Percentiles rank a stretch among this genome's conserved stretches.
Conservation (phyloP, 1,139 yeast genomes). For the Nadsonia commutata region DNA sequence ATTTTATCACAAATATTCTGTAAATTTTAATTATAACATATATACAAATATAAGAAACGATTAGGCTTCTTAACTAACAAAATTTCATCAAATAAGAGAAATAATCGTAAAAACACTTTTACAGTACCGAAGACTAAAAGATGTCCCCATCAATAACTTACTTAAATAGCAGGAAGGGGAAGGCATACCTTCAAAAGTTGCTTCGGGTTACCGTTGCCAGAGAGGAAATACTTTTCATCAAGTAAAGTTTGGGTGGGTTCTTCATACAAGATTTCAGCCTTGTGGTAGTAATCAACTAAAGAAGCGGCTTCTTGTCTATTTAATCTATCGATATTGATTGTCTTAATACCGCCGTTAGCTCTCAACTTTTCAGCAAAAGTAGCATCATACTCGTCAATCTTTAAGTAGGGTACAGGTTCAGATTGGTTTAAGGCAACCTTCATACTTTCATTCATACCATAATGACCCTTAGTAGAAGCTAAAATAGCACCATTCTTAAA, state of each 20-base stretch:
- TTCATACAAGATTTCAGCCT: conserved; percentile 42
- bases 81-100: too few species aligned
- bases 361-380: conserved; percentile 33
- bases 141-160: too few species aligned
- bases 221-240: conserved; percentile 41
- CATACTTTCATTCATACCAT: conserved; percentile 37
- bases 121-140: too few species aligned
- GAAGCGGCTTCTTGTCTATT: conserved; percentile 38
- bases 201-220: conserved; percentile 76
- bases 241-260: conserved; percentile 27
- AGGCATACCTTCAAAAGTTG: conserved; percentile 38
- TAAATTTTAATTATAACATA: background rate
- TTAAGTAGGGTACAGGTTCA: conserved; percentile 45
- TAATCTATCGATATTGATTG: conserved; percentile 36
- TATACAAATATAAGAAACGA: background rate
- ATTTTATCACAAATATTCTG: too few species aligned
- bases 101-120: too few species aligned
- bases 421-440: conserved; percentile 43
- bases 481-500: conserved; percentile 53
- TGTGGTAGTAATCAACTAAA: conserved; percentile 38
- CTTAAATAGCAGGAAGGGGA: background rate
- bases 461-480: conserved; percentile 43
- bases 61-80: too few species aligned
- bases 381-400: conserved; percentile 37
- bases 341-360: conserved; percentile 30